Evolutionary conservation across 1,284 basidiomycete genomes (phyloP), one percentile per base, ranked within the genome.

Genomic region (Cryptococcus hybrid): DNA sequence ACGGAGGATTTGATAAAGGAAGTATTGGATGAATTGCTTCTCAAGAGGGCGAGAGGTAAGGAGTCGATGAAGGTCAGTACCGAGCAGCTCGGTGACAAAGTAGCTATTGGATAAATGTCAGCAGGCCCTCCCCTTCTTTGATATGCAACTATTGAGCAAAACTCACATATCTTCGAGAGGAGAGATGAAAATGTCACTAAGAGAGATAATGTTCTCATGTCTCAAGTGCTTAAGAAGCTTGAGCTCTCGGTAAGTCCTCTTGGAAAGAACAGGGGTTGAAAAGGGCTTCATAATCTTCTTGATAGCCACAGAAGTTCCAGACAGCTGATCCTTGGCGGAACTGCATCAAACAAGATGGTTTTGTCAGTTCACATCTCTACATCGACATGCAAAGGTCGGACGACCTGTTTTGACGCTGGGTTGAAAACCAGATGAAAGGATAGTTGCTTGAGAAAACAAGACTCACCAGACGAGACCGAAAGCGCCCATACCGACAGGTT

Each of bases 21-120:
- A 99, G 80, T 99, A 99, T 76, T 99, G 95, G 62, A 99, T 99
- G 79, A 99, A 99, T 78, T 99, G 95, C 82, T 99, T 99, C 82
- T 99, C 95, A 65, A 99, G 83, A 30, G 95, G 95, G 54, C 95
- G 84, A 51, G 92, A 95, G 18, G 96, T 99, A 66, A 99, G 84
- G 38, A 99, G 85, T 63, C 95, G 90, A 77, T 99, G 95, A 13
- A 99, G 84, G 81, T 99, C 95, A 61, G 95, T 99, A 55, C 96
- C 95, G 47, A 99, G 86, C 7, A 99, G 86, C 75, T 99, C 95
- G n/a, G 96, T 99, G 56, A 99, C 96, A 77, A 99, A 99, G 82
- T 99, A 99, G 69, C 90, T 92, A n/a, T n/a, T 24, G 24, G 24
- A 24, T 24, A 24, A 47, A 36, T 30, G 30, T 38, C 24, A 24